These are phyloP conservation scores for Xylariaceae sp. DNA, from an alignment of 2,329 filamentous ascomycete species.

Conservation along the genomic window DNA sequence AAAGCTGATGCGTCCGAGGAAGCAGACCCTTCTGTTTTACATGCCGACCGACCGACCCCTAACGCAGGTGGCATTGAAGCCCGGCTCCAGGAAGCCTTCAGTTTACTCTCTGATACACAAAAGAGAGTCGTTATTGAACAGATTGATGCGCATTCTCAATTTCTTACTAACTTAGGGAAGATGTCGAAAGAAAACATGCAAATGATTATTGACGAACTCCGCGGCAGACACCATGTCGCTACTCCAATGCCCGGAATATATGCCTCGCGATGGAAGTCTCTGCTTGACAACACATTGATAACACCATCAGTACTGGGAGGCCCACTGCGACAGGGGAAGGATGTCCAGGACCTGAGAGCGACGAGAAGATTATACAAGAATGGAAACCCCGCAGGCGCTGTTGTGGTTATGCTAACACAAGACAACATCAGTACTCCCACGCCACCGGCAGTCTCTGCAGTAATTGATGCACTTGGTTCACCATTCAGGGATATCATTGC, in stretches of 20 bases:
- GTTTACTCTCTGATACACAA: constrained; percentile 42
- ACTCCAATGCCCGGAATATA: constrained; percentile 66
- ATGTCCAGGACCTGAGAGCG: constrained; percentile 42
- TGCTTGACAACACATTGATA: constrained; percentile 65
- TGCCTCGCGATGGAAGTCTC: constrained; percentile 64
- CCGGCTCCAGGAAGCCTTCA: constrained; percentile 40
- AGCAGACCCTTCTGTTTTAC: no score
- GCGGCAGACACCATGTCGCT: constrained; percentile 18
- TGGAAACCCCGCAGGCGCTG: constrained; percentile 26
- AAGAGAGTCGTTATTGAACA: constrained; percentile 43
- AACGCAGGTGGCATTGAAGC: constrained; percentile 34
- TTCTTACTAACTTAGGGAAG: constrained; percentile 51
- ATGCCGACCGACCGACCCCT: background rate
- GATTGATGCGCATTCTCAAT: constrained; percentile 56
- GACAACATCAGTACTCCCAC: constrained; percentile 31
- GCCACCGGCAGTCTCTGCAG: constrained; percentile 38
- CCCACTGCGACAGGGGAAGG: constrained; percentile 47
- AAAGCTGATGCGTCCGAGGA: background rate
- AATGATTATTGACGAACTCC: constrained; percentile 44
- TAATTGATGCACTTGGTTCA: constrained; percentile 21
- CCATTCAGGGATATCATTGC: constrained; percentile 25
- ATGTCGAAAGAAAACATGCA: constrained; percentile 53
- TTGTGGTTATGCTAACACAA: constrained; percentile 17
- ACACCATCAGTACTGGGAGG: constrained; percentile 54
- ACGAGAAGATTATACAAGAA: constrained; percentile 40